Percentiles rank a stretch among this genome's conserved stretches.
phyloP scores from a whole-genome alignment of 371 early-diverging fungal genomes.

The Rhizopus sp. region DNA sequence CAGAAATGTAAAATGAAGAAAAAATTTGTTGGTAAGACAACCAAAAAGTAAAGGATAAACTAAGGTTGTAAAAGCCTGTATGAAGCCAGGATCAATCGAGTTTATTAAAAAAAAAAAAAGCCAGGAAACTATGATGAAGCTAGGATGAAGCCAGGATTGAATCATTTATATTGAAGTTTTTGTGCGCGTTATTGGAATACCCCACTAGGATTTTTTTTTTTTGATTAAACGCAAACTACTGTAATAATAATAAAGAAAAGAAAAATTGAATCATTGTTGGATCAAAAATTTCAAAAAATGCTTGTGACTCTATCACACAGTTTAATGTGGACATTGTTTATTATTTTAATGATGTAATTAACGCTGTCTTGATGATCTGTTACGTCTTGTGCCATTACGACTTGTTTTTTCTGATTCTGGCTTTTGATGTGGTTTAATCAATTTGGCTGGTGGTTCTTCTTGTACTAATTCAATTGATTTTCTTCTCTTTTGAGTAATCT shows the following conservation, averaged over 20 bases:
- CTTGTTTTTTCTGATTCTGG: neutral
- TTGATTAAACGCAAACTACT: too few species aligned
- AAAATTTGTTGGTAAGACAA: neutral
- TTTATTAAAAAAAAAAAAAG: neutral
- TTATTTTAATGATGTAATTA: neutral
- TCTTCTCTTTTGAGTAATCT: slow-evolving; percentile 8
- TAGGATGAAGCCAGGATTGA: slow-evolving; percentile 1
- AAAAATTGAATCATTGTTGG: neutral
- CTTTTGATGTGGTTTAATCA: neutral
- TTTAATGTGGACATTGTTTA: neutral
- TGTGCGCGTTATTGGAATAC: too few species aligned
- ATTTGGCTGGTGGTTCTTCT: neutral
- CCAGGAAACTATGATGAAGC: too few species aligned
- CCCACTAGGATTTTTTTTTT: slow-evolving; percentile 3
- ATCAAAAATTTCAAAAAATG: neutral
- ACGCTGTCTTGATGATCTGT: too few species aligned
- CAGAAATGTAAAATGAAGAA: too few species aligned
- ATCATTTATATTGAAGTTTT: slow-evolving; percentile 3
- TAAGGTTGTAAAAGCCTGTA: slow-evolving; percentile 1
- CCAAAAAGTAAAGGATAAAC: slow-evolving; percentile 6
- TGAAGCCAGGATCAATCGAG: slow-evolving; percentile 2
- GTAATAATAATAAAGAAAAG: neutral
- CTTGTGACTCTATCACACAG: neutral
- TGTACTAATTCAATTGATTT: neutral
- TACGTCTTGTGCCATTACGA: neutral